These are phyloP conservation scores for Boletellus emodensis DNA, from an alignment of 768 basidiomycete genomes.

Conservation along the genomic window DNA sequence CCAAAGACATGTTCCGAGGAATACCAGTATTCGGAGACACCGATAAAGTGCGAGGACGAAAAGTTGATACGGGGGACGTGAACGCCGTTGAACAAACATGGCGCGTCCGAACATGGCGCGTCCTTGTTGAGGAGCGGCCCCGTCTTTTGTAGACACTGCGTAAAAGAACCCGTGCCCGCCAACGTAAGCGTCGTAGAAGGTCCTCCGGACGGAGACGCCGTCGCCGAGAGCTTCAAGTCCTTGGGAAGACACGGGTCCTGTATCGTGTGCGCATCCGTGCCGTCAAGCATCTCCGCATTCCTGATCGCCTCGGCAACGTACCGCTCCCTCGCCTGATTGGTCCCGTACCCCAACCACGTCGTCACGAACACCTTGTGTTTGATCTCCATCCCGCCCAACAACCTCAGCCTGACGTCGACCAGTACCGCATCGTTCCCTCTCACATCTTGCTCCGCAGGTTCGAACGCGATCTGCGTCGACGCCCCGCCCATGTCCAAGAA, in stretches of 20 bases:
- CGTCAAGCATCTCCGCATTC: slow-evolving; percentile 36
- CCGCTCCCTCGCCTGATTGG: slow-evolving; percentile 93
- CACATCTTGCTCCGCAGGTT: slow-evolving; percentile 64
- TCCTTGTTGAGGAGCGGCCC: slow-evolving; percentile 80
- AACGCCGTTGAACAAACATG: slow-evolving; percentile 93
- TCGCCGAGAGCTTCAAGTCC: slow-evolving; percentile 59
- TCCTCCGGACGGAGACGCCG: slow-evolving; percentile 41
- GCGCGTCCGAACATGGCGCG: slow-evolving; percentile 74
- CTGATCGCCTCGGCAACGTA: slow-evolving; percentile 72
- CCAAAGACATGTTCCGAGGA: slow-evolving; percentile 97
- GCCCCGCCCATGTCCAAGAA: slow-evolving; percentile 99
- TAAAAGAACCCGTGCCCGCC: slow-evolving; percentile 87
- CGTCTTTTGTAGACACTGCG: slow-evolving; percentile 70
- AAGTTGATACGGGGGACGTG: slow-evolving; percentile 95
- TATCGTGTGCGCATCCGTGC: slow-evolving; percentile 38
- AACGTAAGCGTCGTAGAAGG: slow-evolving; percentile 47
- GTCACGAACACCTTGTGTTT: slow-evolving; percentile 94
- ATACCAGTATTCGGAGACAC: slow-evolving; percentile 99
- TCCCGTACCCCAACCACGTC: slow-evolving; percentile 98
- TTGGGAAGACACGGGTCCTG: slow-evolving; percentile 90
- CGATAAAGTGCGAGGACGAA: slow-evolving; percentile 88
- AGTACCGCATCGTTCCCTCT: slow-evolving; percentile 51
- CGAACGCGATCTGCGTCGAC: slow-evolving; percentile 97
- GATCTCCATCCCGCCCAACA: slow-evolving; percentile 83
- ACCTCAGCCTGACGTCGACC: slow-evolving; percentile 74